phyloP scores from a whole-genome alignment of 2,329 filamentous ascomycete genomes.

The Penicillium oxalicum region DNA sequence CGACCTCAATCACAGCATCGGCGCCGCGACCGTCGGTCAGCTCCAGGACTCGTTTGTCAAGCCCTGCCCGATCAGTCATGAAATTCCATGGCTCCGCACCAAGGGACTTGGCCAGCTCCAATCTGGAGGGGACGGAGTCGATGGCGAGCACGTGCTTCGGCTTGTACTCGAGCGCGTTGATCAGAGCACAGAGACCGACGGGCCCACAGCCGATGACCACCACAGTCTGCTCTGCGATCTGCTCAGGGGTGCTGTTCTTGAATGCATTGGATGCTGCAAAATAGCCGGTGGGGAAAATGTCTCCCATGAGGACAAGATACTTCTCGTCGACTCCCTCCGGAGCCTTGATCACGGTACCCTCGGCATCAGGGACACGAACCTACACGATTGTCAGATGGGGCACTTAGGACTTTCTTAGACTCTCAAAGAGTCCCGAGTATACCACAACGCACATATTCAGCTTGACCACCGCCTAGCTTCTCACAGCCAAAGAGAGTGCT shows the following conservation, averaged over 20 bases:
- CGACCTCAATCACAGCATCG: slow-evolving; percentile 76
- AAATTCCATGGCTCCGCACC: slow-evolving; percentile 84
- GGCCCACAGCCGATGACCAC: slow-evolving; percentile 81
- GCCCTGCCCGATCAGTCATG: slow-evolving; percentile 56
- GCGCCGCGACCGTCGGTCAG: slow-evolving; percentile 75
- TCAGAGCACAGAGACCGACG: slow-evolving; percentile 76
- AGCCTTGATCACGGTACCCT: slow-evolving; percentile 71
- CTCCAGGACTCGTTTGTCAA: slow-evolving; percentile 65
- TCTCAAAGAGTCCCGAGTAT: neutral
- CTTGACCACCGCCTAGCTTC: slow-evolving; percentile 69
- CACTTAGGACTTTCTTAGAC: neutral
- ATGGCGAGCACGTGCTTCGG: slow-evolving; percentile 73
- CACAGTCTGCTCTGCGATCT: slow-evolving; percentile 61
- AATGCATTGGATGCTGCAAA: slow-evolving; percentile 78
- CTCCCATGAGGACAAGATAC: slow-evolving; percentile 78
- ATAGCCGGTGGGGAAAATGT: slow-evolving; percentile 82
- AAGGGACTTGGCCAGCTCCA: slow-evolving; percentile 65
- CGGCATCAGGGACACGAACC: slow-evolving; percentile 71
- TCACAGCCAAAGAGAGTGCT: slow-evolving; percentile 64
- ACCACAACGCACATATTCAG: slow-evolving; percentile 56
- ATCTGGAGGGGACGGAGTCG: slow-evolving; percentile 67
- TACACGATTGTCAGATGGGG: slow-evolving; percentile 18
- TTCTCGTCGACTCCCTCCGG: slow-evolving; percentile 66
- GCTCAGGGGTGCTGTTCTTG: slow-evolving; percentile 52
- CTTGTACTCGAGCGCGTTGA: slow-evolving; percentile 68